Percentiles rank a stretch among this genome's conserved stretches.
Conservation (phyloP, 2,329 filamentous ascomycete species). For the Moelleriella libera region DNA sequence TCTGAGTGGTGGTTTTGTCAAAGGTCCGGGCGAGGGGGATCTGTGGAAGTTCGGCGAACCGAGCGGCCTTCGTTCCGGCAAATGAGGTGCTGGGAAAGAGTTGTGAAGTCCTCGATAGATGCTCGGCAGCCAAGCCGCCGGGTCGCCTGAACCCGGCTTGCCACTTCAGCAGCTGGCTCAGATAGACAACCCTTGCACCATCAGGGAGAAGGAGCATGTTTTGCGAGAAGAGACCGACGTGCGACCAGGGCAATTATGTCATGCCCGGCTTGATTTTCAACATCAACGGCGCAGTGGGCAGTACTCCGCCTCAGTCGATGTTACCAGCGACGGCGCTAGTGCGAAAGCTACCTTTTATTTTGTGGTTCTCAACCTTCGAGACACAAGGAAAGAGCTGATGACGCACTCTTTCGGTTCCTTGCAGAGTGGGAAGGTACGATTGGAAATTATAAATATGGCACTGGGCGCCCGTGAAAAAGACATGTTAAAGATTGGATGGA, state of each 20-base stretch:
- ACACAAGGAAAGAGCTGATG: neutral
- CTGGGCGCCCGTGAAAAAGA: neutral
- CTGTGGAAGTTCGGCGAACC: neutral
- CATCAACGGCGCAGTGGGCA: too few relatives aligned
- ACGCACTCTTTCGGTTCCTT: neutral
- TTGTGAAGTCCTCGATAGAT: too few relatives aligned
- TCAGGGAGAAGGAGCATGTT: too few relatives aligned
- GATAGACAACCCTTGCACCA: too few relatives aligned
- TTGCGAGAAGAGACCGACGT: too few relatives aligned
- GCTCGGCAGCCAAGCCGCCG: too few relatives aligned
- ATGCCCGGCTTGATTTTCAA: too few relatives aligned
- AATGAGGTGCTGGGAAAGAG: neutral
- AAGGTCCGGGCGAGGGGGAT: too few relatives aligned
- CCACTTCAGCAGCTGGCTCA: too few relatives aligned
- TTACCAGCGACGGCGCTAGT: neutral
- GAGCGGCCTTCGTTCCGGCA: neutral
- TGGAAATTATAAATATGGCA: neutral
- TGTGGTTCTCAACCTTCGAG: neutral
- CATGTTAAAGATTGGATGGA: neutral
- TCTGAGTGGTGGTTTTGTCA: too few relatives aligned
- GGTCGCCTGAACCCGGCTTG: too few relatives aligned
- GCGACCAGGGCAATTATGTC: too few relatives aligned
- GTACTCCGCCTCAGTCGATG: neutral
- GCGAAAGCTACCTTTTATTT: neutral
- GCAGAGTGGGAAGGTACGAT: neutral